Conservation (phyloP, 1,139 yeast species). For the Candida glucosophila region DNA sequence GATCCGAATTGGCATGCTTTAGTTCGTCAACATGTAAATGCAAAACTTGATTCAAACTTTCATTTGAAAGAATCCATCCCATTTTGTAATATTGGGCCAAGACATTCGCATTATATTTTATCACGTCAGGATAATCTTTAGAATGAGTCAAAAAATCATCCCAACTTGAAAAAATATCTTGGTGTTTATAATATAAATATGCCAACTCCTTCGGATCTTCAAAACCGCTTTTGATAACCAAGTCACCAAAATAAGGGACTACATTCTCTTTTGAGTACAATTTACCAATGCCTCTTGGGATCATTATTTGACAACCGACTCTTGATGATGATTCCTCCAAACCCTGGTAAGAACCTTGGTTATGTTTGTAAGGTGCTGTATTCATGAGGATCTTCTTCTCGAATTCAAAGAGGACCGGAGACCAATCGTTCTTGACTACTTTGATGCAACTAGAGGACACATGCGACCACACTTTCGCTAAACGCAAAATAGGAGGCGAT, state of each 20-base stretch:
- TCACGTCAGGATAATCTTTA: slow-evolving; percentile 29
- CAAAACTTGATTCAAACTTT: slow-evolving; percentile 36
- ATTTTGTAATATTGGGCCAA: slow-evolving; percentile 34
- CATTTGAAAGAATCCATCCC: slow-evolving; percentile 41
- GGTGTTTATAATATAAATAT: slow-evolving; percentile 57
- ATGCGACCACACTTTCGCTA: slow-evolving; percentile 67
- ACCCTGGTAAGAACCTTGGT: slow-evolving; percentile 1
- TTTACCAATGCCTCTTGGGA: slow-evolving; percentile 83
- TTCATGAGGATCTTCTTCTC: slow-evolving; percentile 62
- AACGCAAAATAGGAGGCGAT: slow-evolving; percentile 72
- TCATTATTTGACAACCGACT: slow-evolving; percentile 64
- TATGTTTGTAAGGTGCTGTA: slow-evolving; percentile 2
- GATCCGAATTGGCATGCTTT: slow-evolving; percentile 20
- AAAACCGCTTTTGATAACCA: slow-evolving; percentile 33
- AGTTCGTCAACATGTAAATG: slow-evolving; percentile 32
- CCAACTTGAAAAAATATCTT: slow-evolving; percentile 78
- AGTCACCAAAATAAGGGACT: slow-evolving; percentile 87
- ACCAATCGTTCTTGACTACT: slow-evolving; percentile 77
- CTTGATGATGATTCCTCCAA: slow-evolving; percentile 15
- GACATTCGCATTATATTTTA: slow-evolving; percentile 36
- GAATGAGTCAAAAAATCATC: slow-evolving; percentile 48
- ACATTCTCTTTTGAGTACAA: slow-evolving; percentile 70
- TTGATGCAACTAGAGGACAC: slow-evolving; percentile 57
- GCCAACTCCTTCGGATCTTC: slow-evolving; percentile 52
- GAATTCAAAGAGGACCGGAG: slow-evolving; percentile 84